Conservation (phyloP, 805 yeast species). For the Kodamaea leandrae region DNA sequence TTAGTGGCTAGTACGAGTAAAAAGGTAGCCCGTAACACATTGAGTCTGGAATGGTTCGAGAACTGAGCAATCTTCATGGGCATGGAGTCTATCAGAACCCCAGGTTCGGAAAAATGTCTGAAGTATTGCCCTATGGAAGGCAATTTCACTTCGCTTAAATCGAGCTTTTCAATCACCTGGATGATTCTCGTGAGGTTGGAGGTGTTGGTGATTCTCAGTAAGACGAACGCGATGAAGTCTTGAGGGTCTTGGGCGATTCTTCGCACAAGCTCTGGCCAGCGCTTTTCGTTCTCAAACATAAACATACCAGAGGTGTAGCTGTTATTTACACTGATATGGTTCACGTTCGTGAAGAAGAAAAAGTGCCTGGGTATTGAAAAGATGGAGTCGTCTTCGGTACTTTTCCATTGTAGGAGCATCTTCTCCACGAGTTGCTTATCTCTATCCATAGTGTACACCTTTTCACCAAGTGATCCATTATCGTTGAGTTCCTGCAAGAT, state of each 20-base stretch:
- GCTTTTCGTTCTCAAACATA: background rate
- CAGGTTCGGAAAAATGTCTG: conserved; percentile 1
- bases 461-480: conserved; percentile 25
- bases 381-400: conserved; percentile 10
- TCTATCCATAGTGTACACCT: conserved; percentile 17
- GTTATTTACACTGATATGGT: background rate
- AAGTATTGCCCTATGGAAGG: background rate
- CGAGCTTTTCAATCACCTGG: background rate
- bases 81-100: conserved; percentile 5
- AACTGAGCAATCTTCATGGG: conserved; percentile 23
- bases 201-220: background rate
- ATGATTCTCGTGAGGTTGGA: background rate
- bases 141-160: background rate
- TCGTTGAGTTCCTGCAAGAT: conserved; percentile 31
- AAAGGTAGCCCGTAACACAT: conserved; percentile 17
- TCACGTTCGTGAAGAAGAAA: conserved; percentile 17
- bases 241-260: background rate
- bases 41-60: conserved; percentile 16
- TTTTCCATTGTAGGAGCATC: conserved; percentile 14
- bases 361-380: conserved; percentile 20
- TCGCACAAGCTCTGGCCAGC: background rate
- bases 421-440: conserved; percentile 22
- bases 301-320: background rate
- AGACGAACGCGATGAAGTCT: background rate
- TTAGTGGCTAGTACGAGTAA: conserved; percentile 13